Percentiles rank a stretch among this genome's conserved stretches.
These are phyloP conservation scores for Lasiodiplodia sp. DNA, from an alignment of 2,329 filamentous ascomycete species.

Conservation along the genomic window DNA sequence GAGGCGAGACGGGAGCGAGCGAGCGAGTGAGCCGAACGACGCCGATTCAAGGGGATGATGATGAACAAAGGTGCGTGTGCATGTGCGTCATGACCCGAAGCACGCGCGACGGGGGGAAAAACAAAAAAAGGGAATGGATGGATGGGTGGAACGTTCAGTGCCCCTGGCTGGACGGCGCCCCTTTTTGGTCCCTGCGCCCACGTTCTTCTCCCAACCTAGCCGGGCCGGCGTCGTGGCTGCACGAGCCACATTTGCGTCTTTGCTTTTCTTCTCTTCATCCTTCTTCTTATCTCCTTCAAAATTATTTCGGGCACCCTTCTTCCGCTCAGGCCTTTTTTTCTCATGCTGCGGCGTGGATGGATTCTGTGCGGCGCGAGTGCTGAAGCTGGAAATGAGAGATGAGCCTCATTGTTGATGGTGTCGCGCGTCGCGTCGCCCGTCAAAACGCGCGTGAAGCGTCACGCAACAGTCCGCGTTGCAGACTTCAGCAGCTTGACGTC, in stretches of 20 bases:
- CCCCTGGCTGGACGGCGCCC: not conserved
- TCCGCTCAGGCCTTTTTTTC: not conserved
- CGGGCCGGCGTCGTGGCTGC: not conserved
- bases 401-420: not conserved
- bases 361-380: not conserved
- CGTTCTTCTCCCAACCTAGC: slow-evolving; percentile 3
- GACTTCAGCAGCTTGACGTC: not conserved
- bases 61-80: not conserved
- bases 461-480: not conserved
- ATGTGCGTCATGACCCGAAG: not conserved
- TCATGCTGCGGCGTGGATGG: not conserved
- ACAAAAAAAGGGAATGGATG: not conserved
- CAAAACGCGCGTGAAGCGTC: slow-evolving; percentile 3
- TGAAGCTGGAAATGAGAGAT: not conserved
- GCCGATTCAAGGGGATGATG: slow-evolving; percentile 2
- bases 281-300: not conserved
- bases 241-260: not conserved
- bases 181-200: slow-evolving; percentile 17
- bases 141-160: not conserved
- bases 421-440: not conserved
- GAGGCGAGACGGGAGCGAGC: not conserved
- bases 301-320: not conserved
- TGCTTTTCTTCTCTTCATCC: not conserved
- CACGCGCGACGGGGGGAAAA: not conserved
- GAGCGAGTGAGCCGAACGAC: not conserved